phyloP scores from a whole-genome alignment of 257 asterid genomes.

The Verbascum thapsus region DNA sequence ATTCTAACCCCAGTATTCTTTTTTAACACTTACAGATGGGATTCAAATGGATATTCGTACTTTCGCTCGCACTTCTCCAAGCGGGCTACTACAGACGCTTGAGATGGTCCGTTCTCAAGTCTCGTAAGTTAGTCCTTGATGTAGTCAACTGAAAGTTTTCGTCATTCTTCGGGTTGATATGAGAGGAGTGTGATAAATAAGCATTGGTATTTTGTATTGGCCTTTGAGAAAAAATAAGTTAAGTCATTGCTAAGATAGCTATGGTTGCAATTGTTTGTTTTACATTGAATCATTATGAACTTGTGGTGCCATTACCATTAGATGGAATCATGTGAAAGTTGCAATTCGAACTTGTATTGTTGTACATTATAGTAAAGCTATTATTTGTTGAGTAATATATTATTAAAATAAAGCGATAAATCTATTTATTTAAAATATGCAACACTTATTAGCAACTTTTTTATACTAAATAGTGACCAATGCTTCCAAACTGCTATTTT shows the following conservation, averaged over 20 bases:
- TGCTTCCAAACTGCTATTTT: too few species aligned
- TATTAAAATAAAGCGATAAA: too few species aligned
- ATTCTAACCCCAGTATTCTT: neutral
- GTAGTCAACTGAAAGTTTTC: slow-evolving; percentile 53
- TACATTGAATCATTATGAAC: neutral
- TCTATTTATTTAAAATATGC: too few species aligned
- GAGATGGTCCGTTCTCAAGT: slow-evolving; percentile 70
- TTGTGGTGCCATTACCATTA: slow-evolving; percentile 2
- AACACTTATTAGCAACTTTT: too few species aligned
- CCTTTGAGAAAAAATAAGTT: slow-evolving; percentile 10
- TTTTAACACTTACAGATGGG: slow-evolving; percentile 55
- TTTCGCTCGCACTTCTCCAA: slow-evolving; percentile 72
- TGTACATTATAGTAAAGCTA: too few species aligned
- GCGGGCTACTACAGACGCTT: slow-evolving; percentile 66
- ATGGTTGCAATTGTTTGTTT: neutral
- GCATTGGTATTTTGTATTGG: slow-evolving; percentile 6
- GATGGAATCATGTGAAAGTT: too few species aligned
- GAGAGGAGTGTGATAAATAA: neutral
- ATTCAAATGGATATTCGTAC: slow-evolving; percentile 66
- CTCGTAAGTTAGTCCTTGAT: slow-evolving; percentile 72
- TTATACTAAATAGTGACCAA: too few species aligned
- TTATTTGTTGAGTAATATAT: too few species aligned
- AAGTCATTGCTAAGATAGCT: neutral
- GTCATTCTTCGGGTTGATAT: neutral
- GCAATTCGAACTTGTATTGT: too few species aligned